Evolutionary conservation across 2,329 filamentous ascomycete genomes (phyloP), one percentile per base, ranked within the genome.

Genomic region (Colletotrichum nymphaeae): DNA sequence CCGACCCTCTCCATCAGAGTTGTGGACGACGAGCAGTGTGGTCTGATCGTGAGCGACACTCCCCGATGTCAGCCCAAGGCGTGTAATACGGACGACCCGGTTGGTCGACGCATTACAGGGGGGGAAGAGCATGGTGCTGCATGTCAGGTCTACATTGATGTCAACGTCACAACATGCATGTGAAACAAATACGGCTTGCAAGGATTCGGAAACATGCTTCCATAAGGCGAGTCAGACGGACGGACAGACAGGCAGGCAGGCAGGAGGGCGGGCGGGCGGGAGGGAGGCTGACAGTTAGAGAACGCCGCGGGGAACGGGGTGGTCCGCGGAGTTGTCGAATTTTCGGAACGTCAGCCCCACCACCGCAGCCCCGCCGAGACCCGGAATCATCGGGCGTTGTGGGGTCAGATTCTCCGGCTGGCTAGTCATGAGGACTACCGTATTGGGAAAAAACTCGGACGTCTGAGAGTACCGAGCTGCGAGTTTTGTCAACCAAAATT

Each of bases 1-100:
- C 16, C 19, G 42, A 19, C 19, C 19, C 42, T 46, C 42, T 19
- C 42, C 42, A 46, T 46, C 42, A 19, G 8, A 8, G 42, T 46
- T 6, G 42, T 46, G 42, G 7, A 16, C 16, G 26, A 32, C 12
- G 14, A 37, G 37, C 11, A 57, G 42, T 28, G 28, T 69, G 67
- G 60, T 69, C 59, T 69, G 67, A 64, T 37, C 11, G 24, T 14
- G 52, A 56, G 14, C 24, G 59, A 35, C n/a, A 57, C 28, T 28
- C 16, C 11, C 26, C 24, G 16, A 30, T 1, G 14, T 55, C 52
- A 28, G 42, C 42, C 16, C 42, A 46, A 19, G 26, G 5, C 16
- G 35, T 58, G 53, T 65, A 69, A 65, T 69, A 58, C 57, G 49
- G 16, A 72, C 19, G 35, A 60, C 35, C 49, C 57, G 35, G 49